A percentile compares a stretch with the other conserved stretches of the same genome.
Conservation (phyloP, 2,329 filamentous ascomycete genomes). For the Epicoccum nigrum region DNA sequence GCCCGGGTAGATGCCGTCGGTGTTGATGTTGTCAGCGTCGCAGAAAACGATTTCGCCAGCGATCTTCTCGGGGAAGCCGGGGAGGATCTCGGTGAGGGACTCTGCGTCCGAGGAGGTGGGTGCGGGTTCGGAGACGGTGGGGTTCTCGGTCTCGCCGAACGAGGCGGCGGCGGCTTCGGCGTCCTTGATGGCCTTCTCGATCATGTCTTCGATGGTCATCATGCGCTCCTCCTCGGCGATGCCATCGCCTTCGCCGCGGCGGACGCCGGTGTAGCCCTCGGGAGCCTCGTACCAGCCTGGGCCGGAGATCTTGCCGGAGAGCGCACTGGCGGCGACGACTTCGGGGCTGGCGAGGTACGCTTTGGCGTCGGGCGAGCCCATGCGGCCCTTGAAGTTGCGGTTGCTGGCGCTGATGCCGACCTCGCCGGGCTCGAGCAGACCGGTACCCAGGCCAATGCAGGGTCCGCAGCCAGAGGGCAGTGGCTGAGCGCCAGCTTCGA, state of each 20-base stretch:
- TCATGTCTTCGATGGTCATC: conserved; percentile 69
- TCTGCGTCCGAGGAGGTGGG: conserved; percentile 32
- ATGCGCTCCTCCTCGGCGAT: conserved; percentile 68
- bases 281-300: conserved; percentile 80
- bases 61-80: conserved; percentile 84
- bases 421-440: conserved; percentile 83
- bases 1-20: conserved; percentile 89
- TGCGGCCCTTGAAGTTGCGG: conserved; percentile 89
- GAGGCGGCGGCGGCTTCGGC: conserved; percentile 67
- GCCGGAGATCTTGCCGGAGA: conserved; percentile 73
- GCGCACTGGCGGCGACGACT: conserved; percentile 87
- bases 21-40: conserved; percentile 87
- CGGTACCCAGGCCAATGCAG: conserved; percentile 84
- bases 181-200: conserved; percentile 73
- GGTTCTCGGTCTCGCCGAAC: conserved; percentile 46
- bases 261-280: conserved; percentile 69
- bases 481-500: conserved; percentile 77
- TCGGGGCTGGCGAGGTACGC: conserved; percentile 90
- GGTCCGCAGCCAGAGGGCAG: conserved; percentile 79
- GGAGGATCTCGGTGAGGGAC: conserved; percentile 71
- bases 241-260: conserved; percentile 74
- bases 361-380: conserved; percentile 80
- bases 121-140: conserved; percentile 35
- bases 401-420: conserved; percentile 84
- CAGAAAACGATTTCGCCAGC: conserved; percentile 87